Conservation (phyloP, 2,329 filamentous ascomycete species). For the Curvularia spicifera region DNA sequence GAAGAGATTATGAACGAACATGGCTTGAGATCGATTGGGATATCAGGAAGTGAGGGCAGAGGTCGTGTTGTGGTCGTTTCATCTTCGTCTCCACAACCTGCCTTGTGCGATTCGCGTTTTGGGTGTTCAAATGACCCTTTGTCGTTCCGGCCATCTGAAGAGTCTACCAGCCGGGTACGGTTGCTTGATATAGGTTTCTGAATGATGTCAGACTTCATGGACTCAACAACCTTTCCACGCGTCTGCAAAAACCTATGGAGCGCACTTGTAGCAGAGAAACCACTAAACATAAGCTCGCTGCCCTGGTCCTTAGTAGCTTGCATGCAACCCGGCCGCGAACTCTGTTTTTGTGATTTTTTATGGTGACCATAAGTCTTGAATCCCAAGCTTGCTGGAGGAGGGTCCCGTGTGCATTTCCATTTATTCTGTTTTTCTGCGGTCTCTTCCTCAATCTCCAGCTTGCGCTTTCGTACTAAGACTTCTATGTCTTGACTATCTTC, state of each 20-base stretch:
- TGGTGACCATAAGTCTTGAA: not conserved
- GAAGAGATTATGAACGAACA: slow-evolving; percentile 62
- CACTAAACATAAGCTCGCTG: slow-evolving; percentile 42
- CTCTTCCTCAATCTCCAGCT: slow-evolving; percentile 31
- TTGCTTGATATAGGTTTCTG: not conserved
- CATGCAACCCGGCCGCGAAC: not conserved
- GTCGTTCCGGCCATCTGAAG: not conserved
- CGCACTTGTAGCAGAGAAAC: slow-evolving; percentile 53
- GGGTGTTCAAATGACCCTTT: not conserved
- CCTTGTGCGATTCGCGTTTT: not conserved
- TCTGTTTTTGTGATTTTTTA: not conserved
- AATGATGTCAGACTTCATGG: not conserved
- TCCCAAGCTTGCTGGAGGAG: not conserved
- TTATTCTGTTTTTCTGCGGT: slow-evolving; percentile 5
- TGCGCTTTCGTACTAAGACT: slow-evolving; percentile 50
- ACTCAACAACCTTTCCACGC: slow-evolving; percentile 43
- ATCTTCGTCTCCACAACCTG: not conserved
- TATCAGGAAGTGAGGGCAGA: slow-evolving; percentile 33
- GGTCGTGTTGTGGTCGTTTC: not conserved
- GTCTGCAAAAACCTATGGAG: slow-evolving; percentile 60
- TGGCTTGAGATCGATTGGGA: slow-evolving; percentile 28
- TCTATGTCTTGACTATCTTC: slow-evolving; percentile 42
- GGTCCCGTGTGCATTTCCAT: not conserved
- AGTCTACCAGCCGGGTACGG: not conserved
- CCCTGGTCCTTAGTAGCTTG: slow-evolving; percentile 1